Base-by-base conservation (phyloP, 805 yeast species). In the Nakazawaea ishiwadae region DNA sequence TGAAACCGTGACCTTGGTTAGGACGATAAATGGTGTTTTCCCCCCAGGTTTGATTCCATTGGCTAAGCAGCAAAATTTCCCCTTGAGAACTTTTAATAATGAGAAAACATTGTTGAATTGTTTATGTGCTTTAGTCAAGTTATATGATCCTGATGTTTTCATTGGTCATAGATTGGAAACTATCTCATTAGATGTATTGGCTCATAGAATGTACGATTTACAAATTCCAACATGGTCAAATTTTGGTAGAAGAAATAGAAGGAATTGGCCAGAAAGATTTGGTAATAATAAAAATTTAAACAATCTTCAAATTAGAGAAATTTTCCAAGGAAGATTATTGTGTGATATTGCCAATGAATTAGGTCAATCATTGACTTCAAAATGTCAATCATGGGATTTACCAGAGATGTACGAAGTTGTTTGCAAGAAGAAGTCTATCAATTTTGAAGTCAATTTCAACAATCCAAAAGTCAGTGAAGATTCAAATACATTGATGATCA, bases 341-440 rank as follows among this genome's bases (percentile, higher is more conserved):
- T 87, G 96, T 71, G 99, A 93, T 62, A 79, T 93, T 55, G 88
- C 91, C 39, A 93, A 93, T 60, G 96, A 88, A 54, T 76, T 90
- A 79, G 99, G 98, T 37, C 93, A 84, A 58, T 90, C 97, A 0
- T 68, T 91, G 48, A 88, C 96, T 4, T 68, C 83, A 4, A 88
- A 89, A 58, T 93, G 98, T 64, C 95, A 88, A 60, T 84, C 91
- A 14, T 93, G 96, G 96, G 95, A 87, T 45, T 68, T 93, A 44
- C 71, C 84, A 11, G 99, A 93, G 60, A 93, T 93, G 98, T 83
- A 79, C 51, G 81, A 78, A 23, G 75, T 86, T 37, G 84, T 86
- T 14, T 81, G 96, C 51, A 78, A 75, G 47, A 75, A 74, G 53
- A 75, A 73, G 44, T 76, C 76, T 44, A 59, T 66, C 11, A 71